Base-by-base conservation (phyloP, 805 yeast genomes). In the Lipomyces yamanashiensis region DNA sequence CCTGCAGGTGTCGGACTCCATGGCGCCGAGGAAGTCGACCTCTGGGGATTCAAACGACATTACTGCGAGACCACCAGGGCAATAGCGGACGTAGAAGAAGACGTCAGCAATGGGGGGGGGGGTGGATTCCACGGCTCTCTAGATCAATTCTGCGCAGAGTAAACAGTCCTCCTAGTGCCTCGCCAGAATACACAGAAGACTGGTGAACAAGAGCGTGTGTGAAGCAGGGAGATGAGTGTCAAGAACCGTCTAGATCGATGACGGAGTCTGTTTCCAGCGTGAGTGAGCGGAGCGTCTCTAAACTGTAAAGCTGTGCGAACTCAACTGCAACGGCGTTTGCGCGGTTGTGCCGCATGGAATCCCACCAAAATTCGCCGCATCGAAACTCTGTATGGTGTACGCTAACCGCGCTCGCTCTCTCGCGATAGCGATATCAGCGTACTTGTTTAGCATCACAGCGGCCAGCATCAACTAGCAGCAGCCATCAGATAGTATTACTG, bases 1-100 rank as follows among this genome's bases (percentile, higher is more conserved):
- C 64, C 99, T 88, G 76, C 99, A 95, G 2, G 87, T 82, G 39
- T 80, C 81, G 23, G 50, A 44, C 28, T 62, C 67, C 39, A 23
- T 51, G 37, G 55, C 36, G 34, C 55, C 55, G 15, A 15, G 36
- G 19, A 40, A 37, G 41, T 52, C 55, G 55, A 40, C 61, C 39
- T 41, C 52, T n/a, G 54, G 7, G 19, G 28, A 2, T 4, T n/a
- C 23, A 10, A 36, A 45, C 58, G 58, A 45, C 58, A 37, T 44
- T 21, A n/a, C 17, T 34, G 51, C 36, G 34, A n/a, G 50, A 28
- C 28, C 28, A 28, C 58, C 28, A 43, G 37, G 13, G 49, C 49
- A 28, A 12, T 47, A 28, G 34, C 33, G 36, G 23, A 7, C 36
- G 15, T 15, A 12, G n/a, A 28, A 28, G 28, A 19, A 13, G 34